phyloP scores from a whole-genome alignment of 2,329 filamentous ascomycete species.

The Fusarium nodosum region DNA sequence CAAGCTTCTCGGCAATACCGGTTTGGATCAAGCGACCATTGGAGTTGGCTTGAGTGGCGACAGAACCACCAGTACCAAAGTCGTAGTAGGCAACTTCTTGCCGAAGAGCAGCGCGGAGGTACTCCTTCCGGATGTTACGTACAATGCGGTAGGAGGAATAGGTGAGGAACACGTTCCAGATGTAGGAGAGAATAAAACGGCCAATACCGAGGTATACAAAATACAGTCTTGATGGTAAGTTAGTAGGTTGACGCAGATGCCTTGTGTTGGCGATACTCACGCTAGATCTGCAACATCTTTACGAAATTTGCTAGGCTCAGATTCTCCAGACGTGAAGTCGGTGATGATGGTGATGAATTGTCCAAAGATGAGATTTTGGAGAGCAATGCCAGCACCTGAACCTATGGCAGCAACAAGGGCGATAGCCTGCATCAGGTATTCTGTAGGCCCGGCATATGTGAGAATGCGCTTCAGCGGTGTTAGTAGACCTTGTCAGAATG shows the following conservation, averaged over 20 bases:
- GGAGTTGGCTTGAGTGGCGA: slow-evolving; percentile 56
- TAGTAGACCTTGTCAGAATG: not conserved
- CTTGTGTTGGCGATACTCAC: slow-evolving; percentile 53
- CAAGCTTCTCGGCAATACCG: slow-evolving; percentile 59
- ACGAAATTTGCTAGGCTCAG: slow-evolving; percentile 49
- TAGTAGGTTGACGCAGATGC: slow-evolving; percentile 41
- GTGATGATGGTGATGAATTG: slow-evolving; percentile 55
- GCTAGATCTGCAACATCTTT: slow-evolving; percentile 51
- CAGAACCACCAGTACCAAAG: slow-evolving; percentile 57
- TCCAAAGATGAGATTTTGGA: slow-evolving; percentile 58
- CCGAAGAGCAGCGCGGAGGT: slow-evolving; percentile 63
- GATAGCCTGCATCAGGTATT: slow-evolving; percentile 49
- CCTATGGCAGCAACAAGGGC: slow-evolving; percentile 53
- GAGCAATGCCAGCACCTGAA: slow-evolving; percentile 56
- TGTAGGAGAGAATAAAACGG: slow-evolving; percentile 65
- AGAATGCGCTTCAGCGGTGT: slow-evolving; percentile 52
- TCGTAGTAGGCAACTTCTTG: slow-evolving; percentile 67
- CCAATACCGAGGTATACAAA: slow-evolving; percentile 71
- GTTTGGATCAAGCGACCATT: slow-evolving; percentile 60
- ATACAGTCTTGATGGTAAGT: slow-evolving; percentile 58
- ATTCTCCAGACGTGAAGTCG: slow-evolving; percentile 50
- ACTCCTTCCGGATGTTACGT: slow-evolving; percentile 62
- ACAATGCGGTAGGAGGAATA: slow-evolving; percentile 66
- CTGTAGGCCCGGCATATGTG: slow-evolving; percentile 48
- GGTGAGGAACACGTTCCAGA: slow-evolving; percentile 60